Percentiles rank a stretch among this genome's conserved stretches.
phyloP scores from a whole-genome alignment of 139 green algal species.

The Chlorella sorokiniana region DNA sequence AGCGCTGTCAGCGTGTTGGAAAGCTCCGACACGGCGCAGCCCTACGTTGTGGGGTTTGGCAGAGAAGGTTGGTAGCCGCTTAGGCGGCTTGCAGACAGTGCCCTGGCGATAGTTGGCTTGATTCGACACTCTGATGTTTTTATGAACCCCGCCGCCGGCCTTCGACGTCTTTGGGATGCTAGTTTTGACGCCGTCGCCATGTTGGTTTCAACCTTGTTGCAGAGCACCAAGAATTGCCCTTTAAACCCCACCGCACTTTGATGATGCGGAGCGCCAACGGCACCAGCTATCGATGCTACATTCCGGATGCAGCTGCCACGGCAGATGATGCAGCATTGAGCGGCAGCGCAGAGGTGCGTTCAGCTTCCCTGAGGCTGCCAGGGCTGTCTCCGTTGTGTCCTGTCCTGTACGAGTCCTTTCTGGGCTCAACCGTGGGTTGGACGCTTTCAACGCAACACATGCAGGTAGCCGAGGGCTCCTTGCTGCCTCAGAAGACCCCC shows the following conservation, averaged over 20 bases:
- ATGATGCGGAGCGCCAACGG: constrained; percentile 23
- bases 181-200: too few species aligned
- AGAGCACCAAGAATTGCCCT: background rate
- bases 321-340: background rate
- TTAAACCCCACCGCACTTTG: background rate
- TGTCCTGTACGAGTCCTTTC: background rate
- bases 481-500: constrained; percentile 22
- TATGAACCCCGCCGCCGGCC: too few species aligned
- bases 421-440: background rate
- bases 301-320: background rate
- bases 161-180: too few species aligned
- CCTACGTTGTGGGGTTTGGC: constrained; percentile 11
- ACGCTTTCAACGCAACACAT: background rate
- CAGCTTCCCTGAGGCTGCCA: background rate
- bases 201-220: too few species aligned
- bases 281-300: constrained; percentile 25
- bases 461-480: background rate
- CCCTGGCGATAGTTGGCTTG: too few species aligned
- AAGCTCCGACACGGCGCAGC: background rate
- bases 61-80: background rate
- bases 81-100: too few species aligned
- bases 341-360: background rate
- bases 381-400: background rate
- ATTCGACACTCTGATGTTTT: too few species aligned
- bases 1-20: background rate